These are phyloP conservation scores for Ploettnerulaceae sp. DNA, from an alignment of 2,329 filamentous ascomycete genomes.

Conservation along the genomic window DNA sequence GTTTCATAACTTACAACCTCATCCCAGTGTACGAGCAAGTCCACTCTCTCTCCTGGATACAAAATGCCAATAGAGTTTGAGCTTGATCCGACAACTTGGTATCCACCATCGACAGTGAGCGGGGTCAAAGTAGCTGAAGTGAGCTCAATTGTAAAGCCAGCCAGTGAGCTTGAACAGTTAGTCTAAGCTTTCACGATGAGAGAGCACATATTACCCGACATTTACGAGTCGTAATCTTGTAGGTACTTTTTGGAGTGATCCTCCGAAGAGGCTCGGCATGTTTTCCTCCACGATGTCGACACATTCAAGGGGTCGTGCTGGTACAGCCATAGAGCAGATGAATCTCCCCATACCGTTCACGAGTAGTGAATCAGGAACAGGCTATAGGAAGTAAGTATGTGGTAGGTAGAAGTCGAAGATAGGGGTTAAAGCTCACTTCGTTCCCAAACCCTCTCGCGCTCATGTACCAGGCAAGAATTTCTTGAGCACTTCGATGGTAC, in stretches of 20 bases:
- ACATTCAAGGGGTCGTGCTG: conserved; percentile 43
- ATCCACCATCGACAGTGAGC: conserved; percentile 37
- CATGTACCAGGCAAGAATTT: conserved; percentile 42
- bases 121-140: conserved; percentile 14
- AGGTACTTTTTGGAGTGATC: conserved; percentile 21
- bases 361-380: conserved; percentile 44
- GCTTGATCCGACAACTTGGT: conserved; percentile 24
- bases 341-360: conserved; percentile 44
- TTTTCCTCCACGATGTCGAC: conserved; percentile 16
- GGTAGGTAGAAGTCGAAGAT: too few relatives aligned
- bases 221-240: conserved; percentile 40
- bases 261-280: conserved; percentile 27
- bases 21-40: conserved; percentile 25
- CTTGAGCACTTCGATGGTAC: conserved; percentile 41
- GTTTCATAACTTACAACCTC: background rate
- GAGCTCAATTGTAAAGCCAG: conserved; percentile 19
- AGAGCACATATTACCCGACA: too few relatives aligned
- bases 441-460: conserved; percentile 40
- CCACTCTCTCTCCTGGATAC: conserved; percentile 41
- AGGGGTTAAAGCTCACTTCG: too few relatives aligned
- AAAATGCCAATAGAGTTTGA: conserved; percentile 35
- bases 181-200: too few relatives aligned
- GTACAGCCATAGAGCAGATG: conserved; percentile 42
- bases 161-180: conserved; percentile 15
- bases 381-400: too few relatives aligned